These are phyloP conservation scores for Fusarium anthophilum DNA, from an alignment of 2,329 filamentous ascomycete species.

Conservation along the genomic window DNA sequence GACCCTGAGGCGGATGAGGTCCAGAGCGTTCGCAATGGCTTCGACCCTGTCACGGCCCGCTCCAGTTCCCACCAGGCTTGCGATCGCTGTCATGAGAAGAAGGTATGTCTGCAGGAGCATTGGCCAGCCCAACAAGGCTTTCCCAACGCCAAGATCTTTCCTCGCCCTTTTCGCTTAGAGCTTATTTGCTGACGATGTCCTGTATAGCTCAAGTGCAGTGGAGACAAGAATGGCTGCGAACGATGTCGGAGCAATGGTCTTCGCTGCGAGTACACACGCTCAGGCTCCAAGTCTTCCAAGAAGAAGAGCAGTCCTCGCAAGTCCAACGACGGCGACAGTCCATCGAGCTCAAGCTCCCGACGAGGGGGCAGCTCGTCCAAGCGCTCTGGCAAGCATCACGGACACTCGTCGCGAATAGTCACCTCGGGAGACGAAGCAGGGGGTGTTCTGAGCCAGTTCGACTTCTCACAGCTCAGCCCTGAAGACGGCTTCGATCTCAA, in stretches of 20 bases:
- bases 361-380: constrained; percentile 37
- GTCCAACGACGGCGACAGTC: constrained; percentile 32
- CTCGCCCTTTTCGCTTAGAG: background rate
- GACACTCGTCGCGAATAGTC: constrained; percentile 28
- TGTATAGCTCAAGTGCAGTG: constrained; percentile 50
- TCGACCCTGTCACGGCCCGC: constrained; percentile 50
- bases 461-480: constrained; percentile 43
- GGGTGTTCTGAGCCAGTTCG: constrained; percentile 41
- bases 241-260: constrained; percentile 46
- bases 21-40: constrained; percentile 49
- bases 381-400: constrained; percentile 30
- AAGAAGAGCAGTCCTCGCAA: constrained; percentile 40
- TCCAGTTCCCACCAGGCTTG: constrained; percentile 53
- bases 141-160: background rate
- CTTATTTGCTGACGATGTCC: constrained; percentile 14
- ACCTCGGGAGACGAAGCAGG: constrained; percentile 33
- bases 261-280: constrained; percentile 49
- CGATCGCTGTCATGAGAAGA: constrained; percentile 52
- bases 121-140: background rate
- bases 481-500: constrained; percentile 47
- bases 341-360: constrained; percentile 31
- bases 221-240: constrained; percentile 51
- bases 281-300: constrained; percentile 46
- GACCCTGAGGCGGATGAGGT: constrained; percentile 51
- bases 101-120: constrained; percentile 39